Base-by-base conservation (phyloP, 2,329 filamentous ascomycete genomes). In the Venturia aucupariae region DNA sequence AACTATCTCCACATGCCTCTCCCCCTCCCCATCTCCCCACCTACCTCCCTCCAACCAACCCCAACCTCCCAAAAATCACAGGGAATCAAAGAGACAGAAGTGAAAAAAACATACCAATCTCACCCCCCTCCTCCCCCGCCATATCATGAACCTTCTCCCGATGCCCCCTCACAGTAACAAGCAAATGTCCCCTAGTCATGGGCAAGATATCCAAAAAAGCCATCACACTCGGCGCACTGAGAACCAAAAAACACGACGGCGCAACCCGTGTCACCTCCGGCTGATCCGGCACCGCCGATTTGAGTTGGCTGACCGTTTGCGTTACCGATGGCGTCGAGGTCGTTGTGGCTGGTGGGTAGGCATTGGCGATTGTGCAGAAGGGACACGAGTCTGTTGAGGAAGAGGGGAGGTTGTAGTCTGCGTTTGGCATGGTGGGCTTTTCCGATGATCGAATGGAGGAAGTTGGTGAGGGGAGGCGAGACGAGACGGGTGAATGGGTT, bases 161-260 rank as follows among this genome's bases (percentile, higher is more conserved):
- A 79, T 97, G 94, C 42, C 79, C 73, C 48, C 94, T 84, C 10
- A 92, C 89, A 64, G 88, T 90, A 41, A 97, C 82, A 0, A 97
- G 83, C 7, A 97, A 76, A 79, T 97, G 93, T 1, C 92, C 92
- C 0, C 81, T 81, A 0, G 90, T 89, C 62, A 97, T 84, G 0
- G 94, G 94, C 79, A 95, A 84, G 71, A 97, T 96, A 77, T 97
- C 93, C 70, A 97, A 82, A 76, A 97, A 97, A 51, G 92, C 92
- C 67, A 97, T 78, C 35, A 94, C 85, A 67, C 86, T 75, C 1
- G 86, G 86, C 0, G 90, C 94, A 2, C 90, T 90, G 65, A 97
- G 83, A 39, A 97, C 83, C 38, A 97, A 72, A 70, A 84, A 78
- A 62, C 74, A 76, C 67, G 75, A 75, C 68, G 76, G 71, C 71